Evolutionary conservation across 345 rosid genomes (phyloP).

Genomic region (Euphorbia lathyris): DNA sequence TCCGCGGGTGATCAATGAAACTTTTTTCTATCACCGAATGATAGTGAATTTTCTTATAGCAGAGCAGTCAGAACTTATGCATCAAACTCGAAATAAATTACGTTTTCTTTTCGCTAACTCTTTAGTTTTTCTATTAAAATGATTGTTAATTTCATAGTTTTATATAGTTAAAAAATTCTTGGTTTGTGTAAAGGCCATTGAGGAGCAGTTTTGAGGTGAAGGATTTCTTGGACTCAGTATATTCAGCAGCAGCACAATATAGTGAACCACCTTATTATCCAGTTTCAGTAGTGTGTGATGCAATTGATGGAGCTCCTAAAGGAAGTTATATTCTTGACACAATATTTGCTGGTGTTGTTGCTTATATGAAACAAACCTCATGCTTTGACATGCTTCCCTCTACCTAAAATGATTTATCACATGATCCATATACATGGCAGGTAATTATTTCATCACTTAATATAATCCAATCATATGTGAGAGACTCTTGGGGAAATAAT

Average conservation of each 20-base stretch:
- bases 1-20: too few species aligned
- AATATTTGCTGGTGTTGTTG: slow-evolving; percentile 44
- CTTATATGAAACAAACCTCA: slow-evolving; percentile 28
- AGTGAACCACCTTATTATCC: slow-evolving; percentile 39
- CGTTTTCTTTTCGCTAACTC: too few species aligned
- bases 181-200: slow-evolving; percentile 31
- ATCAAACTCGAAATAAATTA: too few species aligned
- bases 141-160: too few species aligned
- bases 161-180: too few species aligned
- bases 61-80: too few species aligned
- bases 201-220: slow-evolving; percentile 20
- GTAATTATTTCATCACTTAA: slow-evolving; percentile 20
- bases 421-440: slow-evolving; percentile 49
- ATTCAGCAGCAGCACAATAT: slow-evolving; percentile 40
- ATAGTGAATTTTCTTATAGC: too few species aligned
- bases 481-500: too few species aligned
- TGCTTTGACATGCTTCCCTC: slow-evolving; percentile 39
- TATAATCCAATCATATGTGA: too few species aligned
- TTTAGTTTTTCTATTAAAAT: too few species aligned
- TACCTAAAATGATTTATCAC: slow-evolving; percentile 14
- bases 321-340: slow-evolving; percentile 26
- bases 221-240: slow-evolving; percentile 29
- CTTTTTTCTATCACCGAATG: too few species aligned
- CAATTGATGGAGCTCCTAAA: slow-evolving; percentile 34
- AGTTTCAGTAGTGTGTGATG: slow-evolving; percentile 31